Percentiles rank a stretch among this genome's conserved stretches.
Conservation (phyloP, 345 rosid species). For the Trapa bicornis region DNA sequence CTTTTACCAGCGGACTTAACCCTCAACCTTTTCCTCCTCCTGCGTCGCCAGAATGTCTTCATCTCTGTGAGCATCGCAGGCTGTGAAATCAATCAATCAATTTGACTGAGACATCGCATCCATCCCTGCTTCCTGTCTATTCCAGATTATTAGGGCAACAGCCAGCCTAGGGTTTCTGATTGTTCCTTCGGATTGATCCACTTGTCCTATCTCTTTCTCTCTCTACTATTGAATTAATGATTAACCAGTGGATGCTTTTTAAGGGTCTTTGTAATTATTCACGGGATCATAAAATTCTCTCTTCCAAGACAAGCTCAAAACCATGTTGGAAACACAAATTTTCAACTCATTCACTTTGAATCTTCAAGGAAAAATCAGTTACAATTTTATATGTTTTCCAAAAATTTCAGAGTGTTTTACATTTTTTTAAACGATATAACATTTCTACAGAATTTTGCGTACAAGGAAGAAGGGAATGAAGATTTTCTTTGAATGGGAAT, state of each 20-base stretch:
- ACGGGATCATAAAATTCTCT: slow-evolving; percentile 15
- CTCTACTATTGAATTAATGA: background rate
- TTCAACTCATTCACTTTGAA: background rate
- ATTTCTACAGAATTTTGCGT: background rate
- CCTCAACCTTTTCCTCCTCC: background rate
- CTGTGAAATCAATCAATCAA: background rate
- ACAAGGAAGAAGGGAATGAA: too few relatives aligned
- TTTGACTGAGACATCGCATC: slow-evolving; percentile 1
- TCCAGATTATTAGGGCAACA: slow-evolving; percentile 3
- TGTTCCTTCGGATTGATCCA: background rate
- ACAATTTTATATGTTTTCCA: too few relatives aligned
- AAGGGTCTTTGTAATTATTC: slow-evolving; percentile 18
- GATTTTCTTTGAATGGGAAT: too few relatives aligned
- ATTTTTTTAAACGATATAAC: too few relatives aligned
- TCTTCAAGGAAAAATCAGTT: background rate
- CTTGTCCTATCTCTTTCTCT: slow-evolving; percentile 4
- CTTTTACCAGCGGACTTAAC: background rate
- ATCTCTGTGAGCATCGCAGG: background rate
- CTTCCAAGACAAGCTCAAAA: background rate
- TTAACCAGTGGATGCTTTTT: background rate
- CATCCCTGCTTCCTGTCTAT: background rate
- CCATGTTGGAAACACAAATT: background rate
- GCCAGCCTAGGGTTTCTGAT: slow-evolving; percentile 1
- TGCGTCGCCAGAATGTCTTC: background rate
- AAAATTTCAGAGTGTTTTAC: too few relatives aligned